Conservation (phyloP, 331 rosid genomes). For the Malus hybrid region DNA sequence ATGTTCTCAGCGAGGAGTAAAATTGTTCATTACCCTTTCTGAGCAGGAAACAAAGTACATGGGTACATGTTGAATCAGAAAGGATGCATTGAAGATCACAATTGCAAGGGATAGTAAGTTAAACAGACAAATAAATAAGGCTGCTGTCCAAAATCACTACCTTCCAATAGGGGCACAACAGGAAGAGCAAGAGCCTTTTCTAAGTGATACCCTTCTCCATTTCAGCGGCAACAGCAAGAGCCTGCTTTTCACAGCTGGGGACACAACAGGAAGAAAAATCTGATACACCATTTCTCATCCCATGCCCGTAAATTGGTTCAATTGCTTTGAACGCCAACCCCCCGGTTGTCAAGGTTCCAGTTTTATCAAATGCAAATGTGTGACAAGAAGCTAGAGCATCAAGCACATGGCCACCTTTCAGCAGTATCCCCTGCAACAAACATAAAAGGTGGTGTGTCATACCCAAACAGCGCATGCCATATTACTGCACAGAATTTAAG, state of each 20-base stretch:
- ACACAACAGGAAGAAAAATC: slow-evolving; percentile 59
- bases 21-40: not conserved
- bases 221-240: slow-evolving; percentile 98
- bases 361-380: slow-evolving; percentile 95
- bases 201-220: slow-evolving; percentile 99
- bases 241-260: slow-evolving; percentile 95
- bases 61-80: not conserved
- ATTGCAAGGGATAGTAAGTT: not conserved
- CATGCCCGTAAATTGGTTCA: slow-evolving; percentile 94
- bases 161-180: slow-evolving; percentile 68
- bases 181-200: no score
- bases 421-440: slow-evolving; percentile 68
- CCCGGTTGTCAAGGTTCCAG: slow-evolving; percentile 97
- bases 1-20: not conserved
- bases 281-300: slow-evolving; percentile 22
- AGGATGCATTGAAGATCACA: not conserved
- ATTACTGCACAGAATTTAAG: not conserved
- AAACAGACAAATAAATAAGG: not conserved
- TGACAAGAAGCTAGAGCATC: slow-evolving; percentile 94
- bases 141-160: slow-evolving; percentile 34
- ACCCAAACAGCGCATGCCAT: not conserved
- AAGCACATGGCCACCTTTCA: slow-evolving; percentile 93
- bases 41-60: not conserved
- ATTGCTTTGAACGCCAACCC: slow-evolving; percentile 86
- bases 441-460: slow-evolving; percentile 3